Evolutionary conservation across 2,329 filamentous ascomycete species (phyloP).

Genomic region (Myriosclerotinia duriaeana): DNA sequence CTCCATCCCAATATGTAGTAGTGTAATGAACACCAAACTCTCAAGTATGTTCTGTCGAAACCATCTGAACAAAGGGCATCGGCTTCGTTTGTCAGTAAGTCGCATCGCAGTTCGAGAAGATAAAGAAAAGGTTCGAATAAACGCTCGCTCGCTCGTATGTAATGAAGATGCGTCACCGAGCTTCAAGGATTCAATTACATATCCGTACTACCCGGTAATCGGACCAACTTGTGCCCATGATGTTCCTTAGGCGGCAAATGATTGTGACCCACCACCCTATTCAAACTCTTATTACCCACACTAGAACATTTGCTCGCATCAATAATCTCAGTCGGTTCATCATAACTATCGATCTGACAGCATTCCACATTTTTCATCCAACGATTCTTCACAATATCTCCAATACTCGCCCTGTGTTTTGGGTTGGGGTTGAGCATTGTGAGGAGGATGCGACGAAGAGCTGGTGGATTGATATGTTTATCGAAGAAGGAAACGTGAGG

Average conservation of each 20-base stretch:
- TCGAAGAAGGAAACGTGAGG: slow-evolving; percentile 68
- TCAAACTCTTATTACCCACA: slow-evolving; percentile 44
- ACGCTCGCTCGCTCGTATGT: background rate
- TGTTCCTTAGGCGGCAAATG: slow-evolving; percentile 35
- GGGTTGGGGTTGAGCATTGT: slow-evolving; percentile 84
- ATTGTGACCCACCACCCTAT: slow-evolving; percentile 43
- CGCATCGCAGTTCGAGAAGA: no score
- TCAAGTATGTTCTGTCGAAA: background rate
- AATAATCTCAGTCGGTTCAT: slow-evolving; percentile 58
- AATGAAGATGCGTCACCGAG: background rate
- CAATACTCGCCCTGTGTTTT: slow-evolving; percentile 65
- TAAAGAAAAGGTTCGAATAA: background rate
- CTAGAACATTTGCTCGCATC: slow-evolving; percentile 54
- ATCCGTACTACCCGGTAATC: slow-evolving; percentile 36
- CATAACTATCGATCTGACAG: slow-evolving; percentile 71
- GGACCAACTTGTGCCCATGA: slow-evolving; percentile 36
- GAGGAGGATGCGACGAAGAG: slow-evolving; percentile 68
- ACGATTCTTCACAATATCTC: slow-evolving; percentile 66
- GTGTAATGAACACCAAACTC: background rate
- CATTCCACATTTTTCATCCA: slow-evolving; percentile 76
- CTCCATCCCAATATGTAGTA: background rate
- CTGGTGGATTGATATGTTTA: slow-evolving; percentile 61
- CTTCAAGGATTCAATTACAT: slow-evolving; percentile 26
- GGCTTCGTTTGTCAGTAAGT: no score
- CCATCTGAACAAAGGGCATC: no score